Base-by-base conservation (phyloP, 2,329 filamentous ascomycete genomes). In the Teratosphaeria pseudoeucalypti region DNA sequence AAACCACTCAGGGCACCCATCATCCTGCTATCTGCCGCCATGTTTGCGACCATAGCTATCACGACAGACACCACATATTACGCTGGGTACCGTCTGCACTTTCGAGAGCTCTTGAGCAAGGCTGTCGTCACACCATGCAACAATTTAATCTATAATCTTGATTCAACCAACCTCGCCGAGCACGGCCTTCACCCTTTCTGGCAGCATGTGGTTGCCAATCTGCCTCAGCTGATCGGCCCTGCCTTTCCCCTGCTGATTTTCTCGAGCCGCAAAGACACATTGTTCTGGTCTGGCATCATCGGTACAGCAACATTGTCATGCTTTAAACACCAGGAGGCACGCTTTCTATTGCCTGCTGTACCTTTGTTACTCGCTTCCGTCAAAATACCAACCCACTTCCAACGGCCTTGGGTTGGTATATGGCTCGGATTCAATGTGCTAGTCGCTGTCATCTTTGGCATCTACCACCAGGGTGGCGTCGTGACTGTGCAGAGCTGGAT, bases 41-140 rank as follows among this genome's bases (percentile, higher is more conserved):
- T 86, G 56, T 92, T 90, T 56, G 79, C 90, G 57, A 91, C 67
- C 60, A 73, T 92, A 64, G 92, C 91, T 49, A 82, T 96, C 66
- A 82, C 84, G 59, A 80, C 90, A 59, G 94, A 99, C 74, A 97
- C 92, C 2, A 82, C 85, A 54, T 96, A 95, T 73, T 96, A 96
- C 71, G 79, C 82, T 60, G 80, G 84, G 57, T 81, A 89, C 60
- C 81, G 82, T 23, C 87, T 88, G 79, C 82, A 82, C 43, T 86
- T 88, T 79, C 77, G 79, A 23, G 82, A 85, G 62, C 74, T 92
- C 34, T 76, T 88, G 65, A 75, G 75, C 32, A 78, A 81, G 34
- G 74, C 77, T 4, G 69, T 81, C 57, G 73, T 82, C 58, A 81
- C 80, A 0, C 80, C 80, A 4, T 68, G 79, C 58, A 82, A 82